A percentile compares a stretch with the other conserved stretches of the same genome.
These are phyloP conservation scores for Pseudogymnoascus sp. DNA, from an alignment of 2,329 filamentous ascomycete species.

Conservation along the genomic window DNA sequence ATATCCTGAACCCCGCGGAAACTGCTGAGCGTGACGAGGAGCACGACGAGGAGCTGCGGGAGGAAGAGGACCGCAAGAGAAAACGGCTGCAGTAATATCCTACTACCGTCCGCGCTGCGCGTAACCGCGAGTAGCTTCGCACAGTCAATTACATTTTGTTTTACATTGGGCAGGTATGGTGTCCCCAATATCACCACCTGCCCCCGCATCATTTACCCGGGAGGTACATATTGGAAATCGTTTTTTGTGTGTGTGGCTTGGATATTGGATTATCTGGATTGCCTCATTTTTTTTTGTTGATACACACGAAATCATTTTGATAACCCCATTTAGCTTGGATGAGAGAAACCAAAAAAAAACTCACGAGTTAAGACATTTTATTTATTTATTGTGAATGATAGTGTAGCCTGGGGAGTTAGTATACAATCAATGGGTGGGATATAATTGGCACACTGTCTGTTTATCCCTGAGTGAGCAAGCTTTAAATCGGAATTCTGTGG, in stretches of 20 bases:
- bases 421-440: conserved; percentile 16
- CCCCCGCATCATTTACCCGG: background rate
- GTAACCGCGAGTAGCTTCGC: background rate
- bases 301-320: conserved; percentile 6
- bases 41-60: conserved; percentile 53
- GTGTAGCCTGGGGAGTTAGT: conserved; percentile 7
- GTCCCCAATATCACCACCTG: background rate
- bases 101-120: background rate
- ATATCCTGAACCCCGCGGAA: conserved; percentile 62
- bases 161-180: conserved; percentile 2
- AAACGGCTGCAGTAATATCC: conserved; percentile 47
- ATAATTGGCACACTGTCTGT: conserved; percentile 10
- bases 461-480: background rate
- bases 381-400: conserved; percentile 13
- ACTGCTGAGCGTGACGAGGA: conserved; percentile 59
- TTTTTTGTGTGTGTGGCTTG: background rate
- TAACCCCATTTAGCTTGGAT: background rate
- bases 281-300: background rate
- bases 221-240: conserved; percentile 2
- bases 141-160: background rate
- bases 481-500: background rate
- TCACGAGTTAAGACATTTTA: background rate
- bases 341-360: background rate
- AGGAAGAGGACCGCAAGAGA: conserved; percentile 52
- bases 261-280: background rate